These are phyloP conservation scores for Parasarocladium wereldwijsianum DNA, from an alignment of 2,329 filamentous ascomycete genomes.

Conservation along the genomic window DNA sequence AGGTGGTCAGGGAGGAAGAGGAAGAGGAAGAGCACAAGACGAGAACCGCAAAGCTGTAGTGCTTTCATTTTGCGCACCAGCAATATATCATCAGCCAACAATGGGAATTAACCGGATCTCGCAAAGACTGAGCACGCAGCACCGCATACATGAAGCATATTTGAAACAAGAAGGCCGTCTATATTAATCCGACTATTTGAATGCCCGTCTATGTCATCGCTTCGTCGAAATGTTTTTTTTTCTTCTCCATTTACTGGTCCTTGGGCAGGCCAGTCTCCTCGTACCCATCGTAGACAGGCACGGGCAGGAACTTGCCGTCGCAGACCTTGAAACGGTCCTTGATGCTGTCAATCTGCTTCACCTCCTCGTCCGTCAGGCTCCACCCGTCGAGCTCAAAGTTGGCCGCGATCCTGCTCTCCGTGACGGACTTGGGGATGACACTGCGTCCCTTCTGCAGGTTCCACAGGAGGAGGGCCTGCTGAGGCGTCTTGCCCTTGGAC, in stretches of 20 bases:
- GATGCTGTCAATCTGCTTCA: slow-evolving; percentile 51
- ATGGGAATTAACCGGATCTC: no score
- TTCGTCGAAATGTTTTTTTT: slow-evolving; percentile 3
- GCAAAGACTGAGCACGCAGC: no score
- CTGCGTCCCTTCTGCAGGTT: slow-evolving; percentile 67
- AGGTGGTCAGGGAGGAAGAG: slow-evolving; percentile 28
- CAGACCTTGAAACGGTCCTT: slow-evolving; percentile 74
- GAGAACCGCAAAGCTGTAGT: slow-evolving; percentile 23
- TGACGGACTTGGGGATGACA: slow-evolving; percentile 78
- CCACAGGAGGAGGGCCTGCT: slow-evolving; percentile 71
- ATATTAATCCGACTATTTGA: no score
- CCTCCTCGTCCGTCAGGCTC: slow-evolving; percentile 57
- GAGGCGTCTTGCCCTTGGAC: slow-evolving; percentile 50
- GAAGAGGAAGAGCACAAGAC: slow-evolving; percentile 9
- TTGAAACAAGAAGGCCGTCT: not conserved
- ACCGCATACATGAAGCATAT: not conserved
- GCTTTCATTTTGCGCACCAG: not conserved
- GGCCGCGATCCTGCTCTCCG: slow-evolving; percentile 53
- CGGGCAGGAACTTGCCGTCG: slow-evolving; percentile 58
- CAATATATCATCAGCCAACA: no score
- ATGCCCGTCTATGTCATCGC: not conserved
- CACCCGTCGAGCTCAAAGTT: slow-evolving; percentile 68
- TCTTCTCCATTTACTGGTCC: slow-evolving; percentile 5
- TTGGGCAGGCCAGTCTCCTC: slow-evolving; percentile 33
- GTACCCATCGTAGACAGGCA: slow-evolving; percentile 74